A percentile compares a stretch with the other conserved stretches of the same genome.
These are phyloP conservation scores for Yamadazyma taylorii DNA, from an alignment of 1,139 yeast genomes.

Conservation along the genomic window DNA sequence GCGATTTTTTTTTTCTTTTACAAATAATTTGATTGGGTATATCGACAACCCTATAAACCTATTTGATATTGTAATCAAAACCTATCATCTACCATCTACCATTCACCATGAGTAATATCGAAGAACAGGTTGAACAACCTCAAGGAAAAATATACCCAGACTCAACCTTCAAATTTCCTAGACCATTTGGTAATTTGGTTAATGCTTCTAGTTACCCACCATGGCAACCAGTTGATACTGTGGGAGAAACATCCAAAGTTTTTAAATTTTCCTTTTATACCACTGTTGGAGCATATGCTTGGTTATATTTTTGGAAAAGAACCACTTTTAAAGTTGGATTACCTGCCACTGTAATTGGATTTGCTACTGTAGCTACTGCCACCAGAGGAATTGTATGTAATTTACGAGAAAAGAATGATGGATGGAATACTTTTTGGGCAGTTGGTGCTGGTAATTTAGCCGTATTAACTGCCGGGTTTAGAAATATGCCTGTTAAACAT, in stretches of 20 bases:
- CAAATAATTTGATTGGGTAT: constrained; percentile 13
- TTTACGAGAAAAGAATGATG: constrained; percentile 50
- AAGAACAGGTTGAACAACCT: not conserved
- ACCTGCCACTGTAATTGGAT: constrained; percentile 42
- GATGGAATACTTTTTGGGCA: constrained; percentile 51
- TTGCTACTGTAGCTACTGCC: constrained; percentile 46
- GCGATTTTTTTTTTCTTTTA: constrained; percentile 6
- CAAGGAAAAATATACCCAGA: constrained; percentile 25
- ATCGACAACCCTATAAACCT: no score
- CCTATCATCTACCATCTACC: no score
- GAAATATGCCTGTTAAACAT: constrained; percentile 43
- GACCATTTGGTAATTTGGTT: constrained; percentile 42
- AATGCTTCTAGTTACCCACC: constrained; percentile 45
- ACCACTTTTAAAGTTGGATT: constrained; percentile 44
- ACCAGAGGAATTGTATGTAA: constrained; percentile 42
- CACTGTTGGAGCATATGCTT: constrained; percentile 49
- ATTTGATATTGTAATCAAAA: no score
- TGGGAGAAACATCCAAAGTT: constrained; percentile 39
- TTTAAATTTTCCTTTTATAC: constrained; percentile 45
- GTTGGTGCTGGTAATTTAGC: constrained; percentile 45
- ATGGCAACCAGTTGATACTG: constrained; percentile 48
- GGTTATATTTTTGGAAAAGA: constrained; percentile 50
- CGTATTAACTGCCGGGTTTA: constrained; percentile 43
- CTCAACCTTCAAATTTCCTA: constrained; percentile 43
- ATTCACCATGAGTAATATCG: not conserved